Evolutionary conservation across 129 eudicot species (phyloP).

Genomic region (Chrysanthemum lavandulifolium): DNA sequence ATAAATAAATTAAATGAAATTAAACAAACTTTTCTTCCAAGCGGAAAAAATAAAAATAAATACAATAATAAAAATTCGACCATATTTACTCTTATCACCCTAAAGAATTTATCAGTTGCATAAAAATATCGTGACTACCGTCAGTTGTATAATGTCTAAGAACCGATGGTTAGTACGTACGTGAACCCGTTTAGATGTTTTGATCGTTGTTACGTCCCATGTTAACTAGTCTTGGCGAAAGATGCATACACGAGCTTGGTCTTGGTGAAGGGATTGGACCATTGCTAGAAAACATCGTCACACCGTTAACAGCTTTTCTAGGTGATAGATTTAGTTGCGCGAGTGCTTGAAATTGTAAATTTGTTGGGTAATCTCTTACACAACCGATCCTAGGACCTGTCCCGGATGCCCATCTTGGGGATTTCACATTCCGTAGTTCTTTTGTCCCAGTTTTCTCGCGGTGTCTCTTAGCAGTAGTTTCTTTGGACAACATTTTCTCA

Average conservation of each 20-base stretch:
- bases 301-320: neutral
- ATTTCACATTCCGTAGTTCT: conserved; percentile 21
- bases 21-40: neutral
- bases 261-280: conserved; percentile 69
- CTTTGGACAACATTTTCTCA: conserved; percentile 1
- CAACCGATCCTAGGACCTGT: conserved; percentile 61
- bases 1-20: neutral
- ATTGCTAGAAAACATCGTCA: conserved; percentile 14
- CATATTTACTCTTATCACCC: conserved; percentile 7
- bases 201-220: conserved; percentile 38
- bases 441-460: conserved; percentile 11
- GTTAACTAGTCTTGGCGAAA: conserved; percentile 49
- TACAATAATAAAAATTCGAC: neutral
- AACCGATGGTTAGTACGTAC: neutral
- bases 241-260: conserved; percentile 44
- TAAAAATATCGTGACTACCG: neutral
- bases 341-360: conserved; percentile 56
- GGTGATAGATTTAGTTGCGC: conserved; percentile 59
- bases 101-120: conserved; percentile 7
- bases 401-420: conserved; percentile 61
- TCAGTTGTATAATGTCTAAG: neutral
- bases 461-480: conserved; percentile 1
- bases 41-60: neutral
- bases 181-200: neutral
- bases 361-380: conserved; percentile 54